Evolutionary conservation across 2,329 filamentous ascomycete species (phyloP).

Genomic region (Colletotrichum eremochloae): DNA sequence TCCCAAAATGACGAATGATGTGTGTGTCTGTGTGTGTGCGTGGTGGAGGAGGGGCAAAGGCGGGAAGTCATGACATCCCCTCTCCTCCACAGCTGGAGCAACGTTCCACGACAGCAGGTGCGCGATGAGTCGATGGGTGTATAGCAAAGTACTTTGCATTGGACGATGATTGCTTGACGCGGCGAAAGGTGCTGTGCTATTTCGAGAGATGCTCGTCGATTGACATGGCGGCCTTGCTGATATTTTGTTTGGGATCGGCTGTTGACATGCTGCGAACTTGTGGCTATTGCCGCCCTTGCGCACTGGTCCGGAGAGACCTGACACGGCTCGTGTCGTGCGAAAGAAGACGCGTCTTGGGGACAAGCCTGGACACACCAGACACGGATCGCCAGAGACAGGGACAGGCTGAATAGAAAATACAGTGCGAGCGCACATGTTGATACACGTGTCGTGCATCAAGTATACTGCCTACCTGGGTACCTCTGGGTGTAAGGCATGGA

Average conservation of each 20-base stretch:
- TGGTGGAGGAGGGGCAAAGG: slow-evolving; percentile 4
- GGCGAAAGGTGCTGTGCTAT: slow-evolving; percentile 5
- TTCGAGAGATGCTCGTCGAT: slow-evolving; percentile 6
- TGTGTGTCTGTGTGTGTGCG: slow-evolving; percentile 5
- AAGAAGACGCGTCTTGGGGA: slow-evolving; percentile 15
- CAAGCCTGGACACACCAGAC: slow-evolving; percentile 4
- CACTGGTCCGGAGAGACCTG: slow-evolving; percentile 12
- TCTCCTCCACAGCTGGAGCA: slow-evolving; percentile 1
- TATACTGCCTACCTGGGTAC: neutral
- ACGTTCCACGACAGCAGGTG: slow-evolving; percentile 29
- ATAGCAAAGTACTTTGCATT: neutral
- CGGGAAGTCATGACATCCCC: slow-evolving; percentile 4
- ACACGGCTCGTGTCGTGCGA: slow-evolving; percentile 19
- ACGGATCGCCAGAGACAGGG: slow-evolving; percentile 35
- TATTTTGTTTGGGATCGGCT: slow-evolving; percentile 26
- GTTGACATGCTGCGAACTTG: slow-evolving; percentile 24
- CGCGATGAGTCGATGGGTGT: neutral
- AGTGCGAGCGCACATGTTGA: slow-evolving; percentile 14
- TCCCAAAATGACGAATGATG: slow-evolving; percentile 2
- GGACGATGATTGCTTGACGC: slow-evolving; percentile 25
- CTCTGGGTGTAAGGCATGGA: neutral
- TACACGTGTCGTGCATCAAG: neutral
- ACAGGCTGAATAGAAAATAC: slow-evolving; percentile 15
- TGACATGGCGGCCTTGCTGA: slow-evolving; percentile 2
- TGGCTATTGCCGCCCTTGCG: slow-evolving; percentile 10